Evolutionary conservation across 179 eudicot species (phyloP).

Genomic region (Beta lomatogona): DNA sequence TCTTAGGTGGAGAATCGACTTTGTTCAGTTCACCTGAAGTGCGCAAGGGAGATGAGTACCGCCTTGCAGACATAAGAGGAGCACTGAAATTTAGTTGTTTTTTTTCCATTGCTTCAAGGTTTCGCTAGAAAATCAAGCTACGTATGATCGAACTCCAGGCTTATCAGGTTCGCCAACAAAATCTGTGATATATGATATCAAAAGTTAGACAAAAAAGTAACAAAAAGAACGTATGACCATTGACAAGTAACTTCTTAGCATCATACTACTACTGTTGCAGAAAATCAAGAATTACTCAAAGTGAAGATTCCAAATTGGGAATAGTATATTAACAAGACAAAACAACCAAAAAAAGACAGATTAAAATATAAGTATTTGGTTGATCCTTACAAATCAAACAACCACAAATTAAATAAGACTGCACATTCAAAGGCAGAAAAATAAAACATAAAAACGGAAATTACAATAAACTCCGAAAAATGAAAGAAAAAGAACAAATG

Average conservation of each 20-base stretch:
- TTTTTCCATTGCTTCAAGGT: slow-evolving; percentile 49
- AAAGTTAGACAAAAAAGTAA: not conserved
- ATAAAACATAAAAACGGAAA: not conserved
- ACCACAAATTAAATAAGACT: not conserved
- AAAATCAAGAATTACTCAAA: slow-evolving; percentile 4
- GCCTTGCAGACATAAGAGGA: slow-evolving; percentile 80
- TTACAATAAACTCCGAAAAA: not conserved
- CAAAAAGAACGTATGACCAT: not conserved
- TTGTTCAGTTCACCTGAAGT: slow-evolving; percentile 31
- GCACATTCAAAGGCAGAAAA: not conserved
- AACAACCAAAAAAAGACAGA: not conserved
- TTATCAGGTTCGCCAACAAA: slow-evolving; percentile 12
- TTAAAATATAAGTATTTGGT: too few relatives aligned
- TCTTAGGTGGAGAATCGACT: slow-evolving; percentile 17
- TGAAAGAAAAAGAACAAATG: not conserved
- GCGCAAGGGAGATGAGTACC: slow-evolving; percentile 46
- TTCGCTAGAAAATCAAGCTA: slow-evolving; percentile 1
- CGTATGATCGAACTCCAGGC: slow-evolving; percentile 1
- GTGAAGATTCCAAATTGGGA: not conserved
- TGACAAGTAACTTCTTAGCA: not conserved
- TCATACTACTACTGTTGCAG: not conserved
- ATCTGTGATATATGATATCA: slow-evolving; percentile 13
- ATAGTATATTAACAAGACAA: not conserved
- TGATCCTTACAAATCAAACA: not conserved
- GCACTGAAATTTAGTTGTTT: slow-evolving; percentile 66